Base-by-base conservation (phyloP, 352 stramenopile genomes). In the Globisporangium cystogenes region DNA sequence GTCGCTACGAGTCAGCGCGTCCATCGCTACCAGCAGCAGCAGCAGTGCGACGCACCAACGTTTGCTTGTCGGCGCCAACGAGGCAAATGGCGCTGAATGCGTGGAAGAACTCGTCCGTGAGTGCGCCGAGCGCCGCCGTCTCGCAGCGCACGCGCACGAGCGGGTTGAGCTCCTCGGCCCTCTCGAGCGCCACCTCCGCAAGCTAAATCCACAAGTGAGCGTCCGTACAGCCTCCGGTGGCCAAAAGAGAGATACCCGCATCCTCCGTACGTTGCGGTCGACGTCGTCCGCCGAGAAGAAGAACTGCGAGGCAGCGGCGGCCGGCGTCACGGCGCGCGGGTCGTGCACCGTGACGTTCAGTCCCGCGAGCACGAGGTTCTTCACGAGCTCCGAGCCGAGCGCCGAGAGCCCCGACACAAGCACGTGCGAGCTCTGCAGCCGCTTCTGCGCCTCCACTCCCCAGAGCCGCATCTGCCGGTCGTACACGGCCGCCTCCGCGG, bases 391-490 rank as follows among this genome's bases (percentile, higher is more conserved):
- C 47, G 81, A 87, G 27, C 89, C 85, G 27, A 96, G 65, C 58
- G 90, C 54, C 12, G 68, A 74, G 48, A 98, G 77, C 12, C 89
- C 90, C 41, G 76, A 87, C 55, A 98, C 83, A 11, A 98, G 60
- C 43, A 98, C 86, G 40, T 84, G 77, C 21, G 91, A 86, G 62
- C 67, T 87, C 65, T 95, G 89, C 48, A 98, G 83, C 0, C 91
- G 76, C 57, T 89, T 86, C 81, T 99, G 96, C 36, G 96, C 95
- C 67, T 99, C 96, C 23, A 97, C 86, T 31, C 97, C 97, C 96
- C 96, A 99, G n/a, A 99, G 75, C 20, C 96, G 93, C 75, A 99
- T 99, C 76, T 99, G 96, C 21, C 97, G 87, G 78, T 99, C 96
- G 68, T 99, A 99, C 39, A 99, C 80, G 49, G 97, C 96, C 24